Evolutionary conservation across 306 rosid genomes (phyloP), one percentile per base, ranked within the genome.

Genomic region (Cucurbita pepo): DNA sequence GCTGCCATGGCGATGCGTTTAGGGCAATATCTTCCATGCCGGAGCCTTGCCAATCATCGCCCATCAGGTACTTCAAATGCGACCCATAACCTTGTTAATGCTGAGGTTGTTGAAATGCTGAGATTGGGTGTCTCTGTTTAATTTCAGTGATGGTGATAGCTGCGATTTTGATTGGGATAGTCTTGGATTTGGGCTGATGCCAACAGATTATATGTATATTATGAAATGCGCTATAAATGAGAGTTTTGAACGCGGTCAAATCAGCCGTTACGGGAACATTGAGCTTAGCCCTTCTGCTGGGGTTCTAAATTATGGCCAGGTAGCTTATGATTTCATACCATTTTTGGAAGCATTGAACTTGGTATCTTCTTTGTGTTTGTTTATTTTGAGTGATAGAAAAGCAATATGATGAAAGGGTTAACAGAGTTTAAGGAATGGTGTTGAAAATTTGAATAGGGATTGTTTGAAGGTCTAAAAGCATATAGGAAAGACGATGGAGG

Each of bases 231-330:
- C 72, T 6, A 64, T 41, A 34, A 88, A 82, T 16, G 88, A 75
- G 15, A 71, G n/a, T 56, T 94, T 89, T 60, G 75, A 70, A 71
- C 66, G 77, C 41, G 97, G 97, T 18, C 86, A 82, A 10, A 81
- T 94, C 12, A 76, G 19, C 75, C 83, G 72, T 52, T 94, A 82
- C 60, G 96, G 91, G 1, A 85, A 86, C 79, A 82, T 94, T 74
- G 84, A 87, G 72, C 66, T 91, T 0, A 89, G 91, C 79, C 99
- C 99, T 5, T 79, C 99, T 1, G 92, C 99, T 0, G 99, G 84
- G 6, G 95, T 94, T 77, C 75, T 94, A 11, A 94, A 94, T 69
- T 94, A 94, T 70, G 99, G 95, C 0, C 99, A 94, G 85, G 97
- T 94, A 16, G 10, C 48, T 36, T 71, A 3, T n/a, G 3, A 3